These are phyloP conservation scores for Hyaloscypha bicolor DNA, from an alignment of 495 filamentous ascomycete genomes.

Conservation along the genomic window DNA sequence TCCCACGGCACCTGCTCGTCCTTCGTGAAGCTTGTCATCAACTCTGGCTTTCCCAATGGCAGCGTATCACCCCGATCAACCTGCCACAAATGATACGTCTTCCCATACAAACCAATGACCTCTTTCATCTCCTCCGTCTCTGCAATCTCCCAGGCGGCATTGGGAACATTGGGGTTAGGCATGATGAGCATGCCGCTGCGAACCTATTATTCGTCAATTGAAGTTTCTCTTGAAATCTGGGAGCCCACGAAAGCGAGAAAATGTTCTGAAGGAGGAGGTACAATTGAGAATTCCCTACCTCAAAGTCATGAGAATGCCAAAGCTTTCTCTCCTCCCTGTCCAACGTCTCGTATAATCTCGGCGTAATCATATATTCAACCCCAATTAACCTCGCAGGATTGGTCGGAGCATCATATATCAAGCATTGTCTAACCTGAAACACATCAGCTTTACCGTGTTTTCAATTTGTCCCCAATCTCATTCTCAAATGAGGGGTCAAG, in stretches of 20 bases:
- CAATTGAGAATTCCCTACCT: slow-evolving; percentile 57
- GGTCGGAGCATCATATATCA: slow-evolving; percentile 75
- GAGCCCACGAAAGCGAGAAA: neutral
- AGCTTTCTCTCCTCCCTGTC: slow-evolving; percentile 61
- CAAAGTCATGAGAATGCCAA: slow-evolving; percentile 44
- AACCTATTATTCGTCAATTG: slow-evolving; percentile 2
- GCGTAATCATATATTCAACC: slow-evolving; percentile 91
- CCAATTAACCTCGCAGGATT: slow-evolving; percentile 76
- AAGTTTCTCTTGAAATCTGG: slow-evolving; percentile 5
- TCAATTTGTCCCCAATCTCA: neutral
- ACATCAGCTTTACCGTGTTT: neutral
- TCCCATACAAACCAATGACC: slow-evolving; percentile 40
- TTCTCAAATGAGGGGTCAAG: neutral
- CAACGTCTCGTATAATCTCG: slow-evolving; percentile 66
- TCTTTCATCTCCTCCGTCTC: slow-evolving; percentile 42
- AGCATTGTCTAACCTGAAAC: slow-evolving; percentile 51
- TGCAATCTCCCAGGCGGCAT: slow-evolving; percentile 65
- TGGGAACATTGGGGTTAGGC: slow-evolving; percentile 59
- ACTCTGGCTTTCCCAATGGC: slow-evolving; percentile 42
- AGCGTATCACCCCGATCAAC: slow-evolving; percentile 37
- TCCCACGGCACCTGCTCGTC: slow-evolving; percentile 60
- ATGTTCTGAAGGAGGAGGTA: neutral
- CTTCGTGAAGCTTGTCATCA: slow-evolving; percentile 42
- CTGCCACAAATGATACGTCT: slow-evolving; percentile 44
- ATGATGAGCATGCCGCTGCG: slow-evolving; percentile 40